Evolutionary conservation across 257 asterid species (phyloP).

Genomic region (Ajuga chamaepitys): DNA sequence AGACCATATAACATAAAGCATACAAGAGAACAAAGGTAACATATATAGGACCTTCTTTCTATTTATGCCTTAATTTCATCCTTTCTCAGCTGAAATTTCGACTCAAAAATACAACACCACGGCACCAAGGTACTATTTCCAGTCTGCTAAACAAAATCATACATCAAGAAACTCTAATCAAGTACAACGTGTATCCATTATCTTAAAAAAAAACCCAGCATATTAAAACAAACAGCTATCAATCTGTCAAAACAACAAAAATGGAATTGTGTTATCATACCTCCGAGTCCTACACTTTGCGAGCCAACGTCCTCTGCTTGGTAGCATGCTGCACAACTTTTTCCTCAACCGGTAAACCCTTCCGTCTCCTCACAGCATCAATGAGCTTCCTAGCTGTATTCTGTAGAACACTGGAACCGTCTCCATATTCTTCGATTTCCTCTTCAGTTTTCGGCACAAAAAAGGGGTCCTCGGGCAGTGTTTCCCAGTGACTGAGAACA

Average conservation of each 20-base stretch:
- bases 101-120: too few relatives aligned
- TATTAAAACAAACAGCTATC: neutral
- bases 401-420: slow-evolving; percentile 56
- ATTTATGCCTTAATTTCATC: too few relatives aligned
- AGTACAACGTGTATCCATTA: too few relatives aligned
- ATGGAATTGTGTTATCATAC: neutral
- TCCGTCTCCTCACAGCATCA: slow-evolving; percentile 66
- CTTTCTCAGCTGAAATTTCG: too few relatives aligned
- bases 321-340: slow-evolving; percentile 82
- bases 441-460: slow-evolving; percentile 84
- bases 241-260: neutral
- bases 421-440: slow-evolving; percentile 80
- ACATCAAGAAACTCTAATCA: too few relatives aligned
- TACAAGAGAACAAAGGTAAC: too few relatives aligned
- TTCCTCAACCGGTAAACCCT: slow-evolving; percentile 78
- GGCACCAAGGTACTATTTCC: too few relatives aligned
- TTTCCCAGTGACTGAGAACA: slow-evolving; percentile 85
- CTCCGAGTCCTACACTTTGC: slow-evolving; percentile 53
- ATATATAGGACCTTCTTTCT: too few relatives aligned
- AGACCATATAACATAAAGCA: too few relatives aligned
- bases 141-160: too few relatives aligned
- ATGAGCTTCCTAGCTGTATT: slow-evolving; percentile 78
- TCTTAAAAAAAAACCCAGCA: neutral
- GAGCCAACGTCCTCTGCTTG: slow-evolving; percentile 82
- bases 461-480: slow-evolving; percentile 69